A percentile compares a stretch with the other conserved stretches of the same genome.
Conservation (phyloP, 257 asterid species). For the Ilex aquifolium region DNA sequence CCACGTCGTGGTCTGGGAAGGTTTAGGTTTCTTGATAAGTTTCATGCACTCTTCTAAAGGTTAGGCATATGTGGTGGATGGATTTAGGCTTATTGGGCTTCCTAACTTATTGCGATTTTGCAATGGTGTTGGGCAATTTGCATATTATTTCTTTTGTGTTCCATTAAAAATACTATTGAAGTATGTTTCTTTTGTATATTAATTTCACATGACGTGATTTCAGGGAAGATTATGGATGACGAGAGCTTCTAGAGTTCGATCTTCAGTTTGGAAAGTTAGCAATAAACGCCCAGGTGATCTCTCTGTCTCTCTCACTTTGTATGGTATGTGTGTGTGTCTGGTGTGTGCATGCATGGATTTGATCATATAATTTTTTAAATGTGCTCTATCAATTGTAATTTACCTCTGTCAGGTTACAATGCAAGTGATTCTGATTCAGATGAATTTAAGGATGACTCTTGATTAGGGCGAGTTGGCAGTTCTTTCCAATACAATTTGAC, state of each 20-base stretch:
- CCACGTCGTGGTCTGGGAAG: no score
- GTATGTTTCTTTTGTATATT: slow-evolving; percentile 5
- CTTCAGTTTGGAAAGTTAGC: slow-evolving; percentile 71
- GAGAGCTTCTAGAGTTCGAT: slow-evolving; percentile 57
- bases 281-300: slow-evolving; percentile 70
- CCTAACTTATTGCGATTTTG: no score
- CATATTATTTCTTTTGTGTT: no score
- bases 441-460: slow-evolving; percentile 28
- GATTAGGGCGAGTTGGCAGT: slow-evolving; percentile 8
- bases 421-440: slow-evolving; percentile 83
- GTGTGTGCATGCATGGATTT: no score
- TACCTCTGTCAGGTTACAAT: slow-evolving; percentile 52
- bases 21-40: no score
- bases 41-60: no score
- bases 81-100: no score
- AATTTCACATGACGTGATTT: slow-evolving; percentile 12
- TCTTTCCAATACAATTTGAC: slow-evolving; percentile 7
- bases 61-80: no score
- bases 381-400: neutral
- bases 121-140: no score
- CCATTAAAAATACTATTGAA: no score
- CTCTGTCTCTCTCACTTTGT: neutral
- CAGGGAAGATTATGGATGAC: slow-evolving; percentile 63
- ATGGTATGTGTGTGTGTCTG: neutral
- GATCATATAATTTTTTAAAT: neutral